Base-by-base conservation (phyloP, 306 rosid genomes). In the Hippophae rhamnoides region DNA sequence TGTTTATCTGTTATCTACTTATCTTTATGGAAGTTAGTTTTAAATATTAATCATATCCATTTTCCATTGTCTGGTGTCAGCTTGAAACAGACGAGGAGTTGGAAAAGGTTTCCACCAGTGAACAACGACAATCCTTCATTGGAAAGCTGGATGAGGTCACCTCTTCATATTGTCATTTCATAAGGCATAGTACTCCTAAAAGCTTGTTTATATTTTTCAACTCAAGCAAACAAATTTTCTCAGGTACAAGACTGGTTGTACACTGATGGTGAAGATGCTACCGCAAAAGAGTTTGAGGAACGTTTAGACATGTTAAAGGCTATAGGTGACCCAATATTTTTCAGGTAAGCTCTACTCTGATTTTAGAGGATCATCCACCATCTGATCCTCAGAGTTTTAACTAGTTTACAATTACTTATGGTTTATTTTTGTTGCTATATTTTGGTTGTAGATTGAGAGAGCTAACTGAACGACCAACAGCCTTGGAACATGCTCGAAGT, bases 161-260 rank as follows among this genome's bases (percentile, higher is more conserved):
- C 56, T 51, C 72, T 65, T 68, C 41, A 64, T 72, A 65, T 62
- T 43, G 63, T 65, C 11, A 47, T 64, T 43, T 14, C 27, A 45
- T 13, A 64, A 53, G 31, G 54, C 38, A 31, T 49, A 10, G 5
- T 44, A 10, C 8, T 66, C 10, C 9, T 14, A 41, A 13, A 26
- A 42, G 26, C 48, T 6, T 52, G 9, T 13, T 13, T 41, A 10
- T 50, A 55, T 45, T 58, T 43, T 52, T 78, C 63, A 3, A 71
- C 61, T 58, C 38, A n/a, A 58, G 63, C 58, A 52, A 57, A 40
- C 69, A 64, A 43, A 46, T 52, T 61, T 57, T 65, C 68, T 67
- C 69, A 92, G 99, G 95, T 80, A 53, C 99, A 92, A 85, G 99
- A 92, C 31, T 92, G 99, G 99, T 81, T 92, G 47, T 92, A 92